Base-by-base conservation (phyloP, 2,329 filamentous ascomycete species). In the Xenosphaeropsis pyriputrescens region DNA sequence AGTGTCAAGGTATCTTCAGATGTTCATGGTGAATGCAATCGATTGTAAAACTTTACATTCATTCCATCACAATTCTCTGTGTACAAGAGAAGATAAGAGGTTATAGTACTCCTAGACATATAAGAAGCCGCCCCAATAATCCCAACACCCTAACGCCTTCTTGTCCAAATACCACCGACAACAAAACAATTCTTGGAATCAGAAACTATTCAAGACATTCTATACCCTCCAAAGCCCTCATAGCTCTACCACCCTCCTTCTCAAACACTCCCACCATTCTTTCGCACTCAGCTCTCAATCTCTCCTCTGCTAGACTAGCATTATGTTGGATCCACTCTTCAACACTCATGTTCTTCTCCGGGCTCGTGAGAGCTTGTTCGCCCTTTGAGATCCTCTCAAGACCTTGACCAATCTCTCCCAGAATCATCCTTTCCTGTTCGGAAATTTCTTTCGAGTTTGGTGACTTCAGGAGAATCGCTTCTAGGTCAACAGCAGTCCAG, bases 241-340 rank as follows among this genome's bases (percentile, higher is more conserved):
- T 77, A 0, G 88, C 91, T 51, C 75, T 72, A 14, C 70, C 72
- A 0, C 86, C 89, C 59, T 96, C 79, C 41, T 65, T 75, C 61
- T 96, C 89, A 56, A 96, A 96, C 7, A 72, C 65, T 41, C 69
- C 72, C 5, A 98, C 85, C 57, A 93, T 72, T 18, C 74, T 64
- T 62, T 96, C 89, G 52, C 86, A 94, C 54, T 93, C 82, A 29
- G 68, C 62, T 52, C 79, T 79, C 39, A 98, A 63, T 55, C 76
- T 79, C 57, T 78, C 74, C 62, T 96, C 88, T 0, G 84, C 85
- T 53, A 79, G 67, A 43, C 71, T 70, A 0, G 91, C 91, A 47
- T 91, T 88, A 58, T 79, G 72, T 41, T 77, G 66, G 30, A 98
- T 81, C 85, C 89, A 98, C 57, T 95, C 78, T 56, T 94, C 85